A percentile compares a stretch with the other conserved stretches of the same genome.
Evolutionary conservation across 2,329 filamentous ascomycete species (phyloP).

Genomic region (Fusarium kyushuense): DNA sequence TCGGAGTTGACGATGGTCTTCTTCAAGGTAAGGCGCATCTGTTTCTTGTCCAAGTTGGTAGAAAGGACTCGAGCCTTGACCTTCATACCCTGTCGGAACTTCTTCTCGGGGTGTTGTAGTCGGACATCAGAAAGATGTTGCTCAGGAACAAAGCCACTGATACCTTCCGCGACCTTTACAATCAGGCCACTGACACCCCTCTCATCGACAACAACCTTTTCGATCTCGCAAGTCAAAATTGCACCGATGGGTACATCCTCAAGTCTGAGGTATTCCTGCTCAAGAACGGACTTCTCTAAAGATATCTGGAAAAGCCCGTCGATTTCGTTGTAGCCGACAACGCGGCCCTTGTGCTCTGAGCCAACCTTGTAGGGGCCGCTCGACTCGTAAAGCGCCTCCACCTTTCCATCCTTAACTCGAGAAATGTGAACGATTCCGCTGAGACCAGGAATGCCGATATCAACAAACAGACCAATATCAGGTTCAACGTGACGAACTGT

Average conservation of each 20-base stretch:
- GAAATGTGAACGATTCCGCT: conserved; percentile 96
- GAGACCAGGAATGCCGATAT: conserved; percentile 72
- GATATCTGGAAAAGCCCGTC: conserved; percentile 90
- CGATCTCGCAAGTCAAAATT: conserved; percentile 83
- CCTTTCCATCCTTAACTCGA: conserved; percentile 86
- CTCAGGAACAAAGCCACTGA: conserved; percentile 88
- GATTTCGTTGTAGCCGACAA: conserved; percentile 87
- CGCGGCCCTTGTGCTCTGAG: conserved; percentile 81
- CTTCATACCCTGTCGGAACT: conserved; percentile 87
- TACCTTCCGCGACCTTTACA: conserved; percentile 85
- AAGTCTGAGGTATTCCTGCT: conserved; percentile 90
- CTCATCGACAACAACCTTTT: conserved; percentile 83
- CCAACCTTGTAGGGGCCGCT: conserved; percentile 83
- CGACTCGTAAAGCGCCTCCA: conserved; percentile 82
- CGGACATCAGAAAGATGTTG: conserved; percentile 89
- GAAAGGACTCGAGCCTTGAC: conserved; percentile 90
- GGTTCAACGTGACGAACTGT: conserved; percentile 84
- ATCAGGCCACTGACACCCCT: conserved; percentile 85
- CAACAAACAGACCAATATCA: conserved; percentile 83
- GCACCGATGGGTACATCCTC: conserved; percentile 89
- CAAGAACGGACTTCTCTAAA: conserved; percentile 82
- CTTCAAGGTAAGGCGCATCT: conserved; percentile 90
- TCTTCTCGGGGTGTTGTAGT: conserved; percentile 93
- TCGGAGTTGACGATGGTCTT: conserved; percentile 95
- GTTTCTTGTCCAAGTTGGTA: conserved; percentile 78